Conservation (phyloP, 2,329 filamentous ascomycete species). For the Onygena corvina region DNA sequence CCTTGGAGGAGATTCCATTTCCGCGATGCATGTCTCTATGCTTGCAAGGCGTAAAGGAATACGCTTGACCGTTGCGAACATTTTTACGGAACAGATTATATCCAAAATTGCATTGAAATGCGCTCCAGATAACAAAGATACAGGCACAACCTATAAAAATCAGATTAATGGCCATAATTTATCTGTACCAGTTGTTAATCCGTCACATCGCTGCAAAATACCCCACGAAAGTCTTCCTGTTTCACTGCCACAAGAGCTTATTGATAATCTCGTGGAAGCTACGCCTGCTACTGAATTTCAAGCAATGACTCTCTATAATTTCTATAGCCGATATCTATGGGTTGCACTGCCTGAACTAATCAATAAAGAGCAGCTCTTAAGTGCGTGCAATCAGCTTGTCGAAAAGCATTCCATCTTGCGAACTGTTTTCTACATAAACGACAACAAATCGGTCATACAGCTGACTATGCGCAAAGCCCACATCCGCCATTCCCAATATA, state of each 20-base stretch:
- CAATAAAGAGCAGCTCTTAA: neutral
- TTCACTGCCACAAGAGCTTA: neutral
- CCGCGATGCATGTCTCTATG: constrained; percentile 22
- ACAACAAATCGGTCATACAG: neutral
- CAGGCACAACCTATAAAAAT: too few species aligned
- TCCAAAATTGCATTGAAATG: neutral
- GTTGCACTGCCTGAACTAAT: neutral
- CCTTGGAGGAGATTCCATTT: constrained; percentile 30
- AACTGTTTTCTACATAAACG: neutral
- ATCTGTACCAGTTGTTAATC: too few species aligned
- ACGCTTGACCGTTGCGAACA: constrained; percentile 5
- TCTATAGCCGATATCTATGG: neutral
- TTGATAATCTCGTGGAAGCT: neutral
- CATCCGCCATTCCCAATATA: neutral
- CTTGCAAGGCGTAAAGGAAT: neutral
- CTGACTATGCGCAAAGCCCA: neutral
- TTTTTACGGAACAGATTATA: neutral
- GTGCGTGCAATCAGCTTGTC: constrained; percentile 1
- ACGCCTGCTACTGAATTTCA: neutral
- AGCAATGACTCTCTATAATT: neutral
- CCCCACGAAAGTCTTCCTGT: too few species aligned
- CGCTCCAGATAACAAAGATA: too few species aligned
- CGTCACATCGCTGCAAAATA: neutral
- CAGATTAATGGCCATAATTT: too few species aligned
- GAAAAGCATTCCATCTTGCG: neutral